Conservation (phyloP, 805 yeast species). For the Candida taoyuanica region DNA sequence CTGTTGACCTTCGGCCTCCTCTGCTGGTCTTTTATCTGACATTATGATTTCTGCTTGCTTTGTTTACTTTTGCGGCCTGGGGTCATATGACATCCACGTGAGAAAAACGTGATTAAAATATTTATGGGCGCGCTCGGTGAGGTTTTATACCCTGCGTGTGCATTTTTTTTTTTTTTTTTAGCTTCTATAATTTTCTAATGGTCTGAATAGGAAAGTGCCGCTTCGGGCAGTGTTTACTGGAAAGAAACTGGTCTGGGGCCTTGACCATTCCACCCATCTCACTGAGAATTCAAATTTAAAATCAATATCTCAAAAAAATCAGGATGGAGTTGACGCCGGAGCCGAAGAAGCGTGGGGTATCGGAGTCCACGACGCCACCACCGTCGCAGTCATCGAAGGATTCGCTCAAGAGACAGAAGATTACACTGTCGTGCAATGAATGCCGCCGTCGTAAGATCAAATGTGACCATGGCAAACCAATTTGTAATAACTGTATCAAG, state of each 20-base stretch:
- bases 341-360: neutral
- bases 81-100: slow-evolving; percentile 25
- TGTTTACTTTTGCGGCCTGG: neutral
- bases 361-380: neutral
- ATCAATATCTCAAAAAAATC: no score
- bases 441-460: slow-evolving; percentile 23
- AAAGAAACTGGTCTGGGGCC: no score
- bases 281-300: neutral
- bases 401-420: slow-evolving; percentile 16
- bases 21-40: neutral
- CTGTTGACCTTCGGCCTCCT: slow-evolving; percentile 2
- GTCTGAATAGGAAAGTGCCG: no score
- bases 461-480: slow-evolving; percentile 21
- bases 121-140: no score
- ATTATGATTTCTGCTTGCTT: neutral
- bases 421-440: slow-evolving; percentile 18
- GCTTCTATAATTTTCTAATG: no score
- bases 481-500: slow-evolving; percentile 19
- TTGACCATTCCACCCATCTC: no score
- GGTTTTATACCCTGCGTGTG: no score
- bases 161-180: no score
- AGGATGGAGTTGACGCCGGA: neutral
- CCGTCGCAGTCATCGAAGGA: neutral
- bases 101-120: slow-evolving; percentile 17
- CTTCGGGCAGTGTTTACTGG: no score